Evolutionary conservation across 148 eudicot genomes (phyloP).

Genomic region (Chenopodium berlandieri): DNA sequence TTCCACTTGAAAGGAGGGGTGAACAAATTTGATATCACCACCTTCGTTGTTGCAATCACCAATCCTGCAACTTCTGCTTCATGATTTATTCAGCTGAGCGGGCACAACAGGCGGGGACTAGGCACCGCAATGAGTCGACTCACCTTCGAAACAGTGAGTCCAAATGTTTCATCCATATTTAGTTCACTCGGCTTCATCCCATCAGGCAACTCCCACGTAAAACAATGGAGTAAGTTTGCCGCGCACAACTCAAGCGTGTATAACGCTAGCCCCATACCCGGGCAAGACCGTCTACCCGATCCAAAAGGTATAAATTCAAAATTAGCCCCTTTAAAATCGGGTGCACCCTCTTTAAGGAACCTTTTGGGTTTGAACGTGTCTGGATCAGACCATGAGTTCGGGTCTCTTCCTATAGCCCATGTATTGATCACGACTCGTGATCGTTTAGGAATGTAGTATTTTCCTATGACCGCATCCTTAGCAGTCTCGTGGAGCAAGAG

Average conservation of each 20-base stretch:
- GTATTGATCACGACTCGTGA: constrained; percentile 53
- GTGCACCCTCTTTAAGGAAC: constrained; percentile 41
- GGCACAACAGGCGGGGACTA: too few relatives aligned
- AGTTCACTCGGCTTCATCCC: constrained; percentile 57
- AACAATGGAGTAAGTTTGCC: constrained; percentile 53
- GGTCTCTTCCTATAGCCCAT: constrained; percentile 49
- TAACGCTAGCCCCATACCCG: constrained; percentile 67
- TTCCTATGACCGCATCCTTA: constrained; percentile 37
- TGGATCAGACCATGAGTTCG: constrained; percentile 44
- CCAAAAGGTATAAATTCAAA: constrained; percentile 71
- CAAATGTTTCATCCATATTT: constrained; percentile 33
- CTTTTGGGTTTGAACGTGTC: constrained; percentile 41
- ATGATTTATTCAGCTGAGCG: too few relatives aligned
- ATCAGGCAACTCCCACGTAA: constrained; percentile 58
- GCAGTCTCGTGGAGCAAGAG: constrained; percentile 58
- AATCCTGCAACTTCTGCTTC: too few relatives aligned
- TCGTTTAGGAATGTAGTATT: constrained; percentile 41
- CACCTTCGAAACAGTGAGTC: too few relatives aligned
- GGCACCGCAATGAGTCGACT: too few relatives aligned
- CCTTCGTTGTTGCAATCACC: too few relatives aligned
- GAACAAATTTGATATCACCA: too few relatives aligned
- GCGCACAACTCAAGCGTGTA: constrained; percentile 53
- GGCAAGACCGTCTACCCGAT: constrained; percentile 69
- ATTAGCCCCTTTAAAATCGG: constrained; percentile 52
- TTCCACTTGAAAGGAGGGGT: too few relatives aligned